Evolutionary conservation across 2,329 filamentous ascomycete species (phyloP), one percentile per base, ranked within the genome.

Genomic region (Ceratocystis cacaofunesta): DNA sequence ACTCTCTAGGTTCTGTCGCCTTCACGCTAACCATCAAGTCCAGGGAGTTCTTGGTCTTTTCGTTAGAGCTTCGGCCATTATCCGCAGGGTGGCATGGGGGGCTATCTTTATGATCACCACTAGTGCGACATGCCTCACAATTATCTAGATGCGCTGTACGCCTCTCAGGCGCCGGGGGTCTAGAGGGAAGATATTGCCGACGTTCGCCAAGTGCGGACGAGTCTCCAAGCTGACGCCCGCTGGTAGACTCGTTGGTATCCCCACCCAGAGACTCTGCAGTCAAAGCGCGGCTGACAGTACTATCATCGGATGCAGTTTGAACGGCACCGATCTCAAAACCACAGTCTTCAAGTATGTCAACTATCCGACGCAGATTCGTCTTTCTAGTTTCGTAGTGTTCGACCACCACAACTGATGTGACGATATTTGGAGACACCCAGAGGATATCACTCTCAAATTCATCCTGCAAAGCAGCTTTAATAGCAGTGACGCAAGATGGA

Each of bases 401-500:
- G 68, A 87, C 77, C 41, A 83, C 85, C 69, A 89, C 83, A 68
- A 84, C 84, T 61, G 87, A 88, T 48, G 85, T 86, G 70, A 90
- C 81, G 68, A 90, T 82, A 69, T 88, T 89, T 67, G 86, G 82
- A 68, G 85, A 86, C 36, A 89, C 81, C 76, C 82, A 84, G 65
- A 71, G 77, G 76, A 77, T 76, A 71, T 72, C 81, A 75, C 71
- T 73, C 64, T 70, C 71, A 69, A 75, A 82, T 22, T 73, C 73
- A 57, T 77, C 78, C 67, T 72, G 77, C 67, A 90, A 75, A 67
- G 81, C 78, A 64, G 80, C 76, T 71, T 84, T 79, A 71, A 91
- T 89, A 69, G 80, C 79, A 44, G 82, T 80, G 62, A 89, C 83
- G 73, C 88, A 91, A 68, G 86, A 88, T 15, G 87, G 85, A 75